Conservation (phyloP, 192 early-diverging fungal genomes). For the Coemansia sp. region DNA sequence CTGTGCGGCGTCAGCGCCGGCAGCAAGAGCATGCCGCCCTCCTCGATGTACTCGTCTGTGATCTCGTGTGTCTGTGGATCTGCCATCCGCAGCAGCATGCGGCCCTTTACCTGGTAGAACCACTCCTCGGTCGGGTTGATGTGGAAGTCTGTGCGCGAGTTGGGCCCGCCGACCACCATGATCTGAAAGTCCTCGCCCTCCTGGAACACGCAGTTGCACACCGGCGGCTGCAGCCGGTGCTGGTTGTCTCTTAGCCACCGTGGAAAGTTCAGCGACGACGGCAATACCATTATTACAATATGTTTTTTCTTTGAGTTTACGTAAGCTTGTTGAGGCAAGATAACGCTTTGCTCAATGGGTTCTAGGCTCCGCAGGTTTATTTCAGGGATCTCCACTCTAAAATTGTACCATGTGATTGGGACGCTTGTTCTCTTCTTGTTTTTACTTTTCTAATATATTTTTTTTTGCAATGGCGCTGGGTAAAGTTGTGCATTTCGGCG, state of each 20-base stretch:
- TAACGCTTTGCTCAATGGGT: no score
- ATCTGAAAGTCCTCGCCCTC: conserved; percentile 82
- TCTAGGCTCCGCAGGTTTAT: no score
- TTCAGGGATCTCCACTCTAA: no score
- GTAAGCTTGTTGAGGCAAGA: neutral
- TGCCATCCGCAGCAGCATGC: conserved; percentile 91
- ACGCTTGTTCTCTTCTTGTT: neutral
- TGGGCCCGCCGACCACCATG: conserved; percentile 93
- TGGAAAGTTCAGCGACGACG: conserved; percentile 84
- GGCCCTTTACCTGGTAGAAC: conserved; percentile 95
- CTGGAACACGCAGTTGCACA: conserved; percentile 89
- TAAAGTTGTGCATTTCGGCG: neutral
- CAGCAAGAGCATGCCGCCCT: conserved; percentile 96
- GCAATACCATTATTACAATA: conserved; percentile 58
- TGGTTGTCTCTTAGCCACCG: conserved; percentile 82
- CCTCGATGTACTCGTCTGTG: conserved; percentile 80
- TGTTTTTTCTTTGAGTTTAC: neutral
- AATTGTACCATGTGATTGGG: neutral
- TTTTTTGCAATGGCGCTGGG: neutral
- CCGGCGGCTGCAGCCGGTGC: conserved; percentile 87
- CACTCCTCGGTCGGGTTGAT: conserved; percentile 98
- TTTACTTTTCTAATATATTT: neutral
- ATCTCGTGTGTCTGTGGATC: conserved; percentile 60
- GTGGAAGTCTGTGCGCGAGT: conserved; percentile 95
- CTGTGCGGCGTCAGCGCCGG: conserved; percentile 94